These are phyloP conservation scores for Lepidium sativum DNA, from an alignment of 345 rosid species.

Conservation along the genomic window DNA sequence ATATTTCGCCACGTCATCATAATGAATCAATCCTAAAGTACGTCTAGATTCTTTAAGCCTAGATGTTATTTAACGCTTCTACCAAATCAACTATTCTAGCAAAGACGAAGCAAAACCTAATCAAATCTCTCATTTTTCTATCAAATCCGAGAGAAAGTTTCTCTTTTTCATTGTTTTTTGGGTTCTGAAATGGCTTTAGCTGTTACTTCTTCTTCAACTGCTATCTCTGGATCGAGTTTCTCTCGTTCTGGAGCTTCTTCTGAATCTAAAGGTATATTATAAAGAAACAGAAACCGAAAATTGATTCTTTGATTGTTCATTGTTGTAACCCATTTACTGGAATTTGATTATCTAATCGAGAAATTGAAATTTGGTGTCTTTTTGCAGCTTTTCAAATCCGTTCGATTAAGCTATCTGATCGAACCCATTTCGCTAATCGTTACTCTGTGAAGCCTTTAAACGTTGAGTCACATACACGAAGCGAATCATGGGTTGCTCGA, in stretches of 20 bases:
- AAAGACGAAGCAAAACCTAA: background rate
- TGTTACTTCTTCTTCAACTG: constrained; percentile 45
- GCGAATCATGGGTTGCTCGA: constrained; percentile 35
- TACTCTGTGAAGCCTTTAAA: constrained; percentile 34
- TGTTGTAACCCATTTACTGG: background rate
- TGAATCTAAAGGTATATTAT: constrained; percentile 42
- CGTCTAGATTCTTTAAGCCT: constrained; percentile 56
- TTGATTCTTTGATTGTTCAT: background rate
- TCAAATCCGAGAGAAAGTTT: too few species aligned
- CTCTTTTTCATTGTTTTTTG: background rate
- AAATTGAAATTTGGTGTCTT: too few species aligned
- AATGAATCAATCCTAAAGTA: background rate
- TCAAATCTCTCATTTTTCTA: background rate
- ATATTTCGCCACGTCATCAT: constrained; percentile 26
- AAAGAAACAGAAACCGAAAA: background rate
- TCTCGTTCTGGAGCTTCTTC: constrained; percentile 29
- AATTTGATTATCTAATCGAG: background rate
- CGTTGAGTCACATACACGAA: constrained; percentile 38
- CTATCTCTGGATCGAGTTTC: constrained; percentile 35
- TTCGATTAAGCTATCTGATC: constrained; percentile 42
- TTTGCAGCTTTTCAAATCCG: constrained; percentile 53
- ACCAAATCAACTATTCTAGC: background rate
- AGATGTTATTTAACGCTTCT: constrained; percentile 30
- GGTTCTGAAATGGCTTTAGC: constrained; percentile 42
- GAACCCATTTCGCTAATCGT: constrained; percentile 31